These are phyloP conservation scores for Magnusiomyces suaveolens DNA, from an alignment of 1,139 yeast genomes.

Conservation along the genomic window DNA sequence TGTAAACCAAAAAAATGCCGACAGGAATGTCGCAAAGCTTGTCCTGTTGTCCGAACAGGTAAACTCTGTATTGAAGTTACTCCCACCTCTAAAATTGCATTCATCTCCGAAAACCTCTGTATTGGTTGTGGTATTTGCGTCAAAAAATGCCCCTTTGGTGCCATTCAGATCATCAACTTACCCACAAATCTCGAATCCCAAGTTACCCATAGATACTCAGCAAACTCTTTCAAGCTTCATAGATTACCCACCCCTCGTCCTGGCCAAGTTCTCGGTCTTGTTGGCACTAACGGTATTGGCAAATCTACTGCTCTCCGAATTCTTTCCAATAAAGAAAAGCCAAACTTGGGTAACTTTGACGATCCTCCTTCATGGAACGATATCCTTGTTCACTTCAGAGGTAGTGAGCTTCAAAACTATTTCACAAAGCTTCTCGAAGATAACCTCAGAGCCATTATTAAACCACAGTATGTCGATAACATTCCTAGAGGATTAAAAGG, in stretches of 20 bases:
- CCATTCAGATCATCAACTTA: slow-evolving; percentile 86
- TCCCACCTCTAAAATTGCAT: slow-evolving; percentile 85
- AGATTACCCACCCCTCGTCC: slow-evolving; percentile 98
- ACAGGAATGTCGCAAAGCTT: slow-evolving; percentile 91
- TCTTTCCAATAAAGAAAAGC: slow-evolving; percentile 94
- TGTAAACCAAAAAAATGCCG: slow-evolving; percentile 98
- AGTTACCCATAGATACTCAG: slow-evolving; percentile 94
- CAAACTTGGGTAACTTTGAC: slow-evolving; percentile 86
- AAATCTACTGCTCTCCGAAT: slow-evolving; percentile 96
- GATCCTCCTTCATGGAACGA: slow-evolving; percentile 98
- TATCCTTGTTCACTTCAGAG: slow-evolving; percentile 82
- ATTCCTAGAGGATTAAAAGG: slow-evolving; percentile 93
- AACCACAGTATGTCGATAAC: slow-evolving; percentile 96
- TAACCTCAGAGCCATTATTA: slow-evolving; percentile 84
- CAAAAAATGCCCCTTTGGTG: slow-evolving; percentile 95
- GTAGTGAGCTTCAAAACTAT: slow-evolving; percentile 92
- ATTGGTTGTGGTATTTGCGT: slow-evolving; percentile 99
- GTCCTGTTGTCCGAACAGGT: slow-evolving; percentile 97
- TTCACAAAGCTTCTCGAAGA: slow-evolving; percentile 92
- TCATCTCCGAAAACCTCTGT: slow-evolving; percentile 90
- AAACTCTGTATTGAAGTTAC: slow-evolving; percentile 94
- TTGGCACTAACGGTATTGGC: slow-evolving; percentile 98
- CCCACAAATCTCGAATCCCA: slow-evolving; percentile 90
- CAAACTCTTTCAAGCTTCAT: slow-evolving; percentile 93
- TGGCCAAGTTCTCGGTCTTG: slow-evolving; percentile 94